phyloP scores from a whole-genome alignment of 2,329 filamentous ascomycete species.

The Harringtonia aguacate region DNA sequence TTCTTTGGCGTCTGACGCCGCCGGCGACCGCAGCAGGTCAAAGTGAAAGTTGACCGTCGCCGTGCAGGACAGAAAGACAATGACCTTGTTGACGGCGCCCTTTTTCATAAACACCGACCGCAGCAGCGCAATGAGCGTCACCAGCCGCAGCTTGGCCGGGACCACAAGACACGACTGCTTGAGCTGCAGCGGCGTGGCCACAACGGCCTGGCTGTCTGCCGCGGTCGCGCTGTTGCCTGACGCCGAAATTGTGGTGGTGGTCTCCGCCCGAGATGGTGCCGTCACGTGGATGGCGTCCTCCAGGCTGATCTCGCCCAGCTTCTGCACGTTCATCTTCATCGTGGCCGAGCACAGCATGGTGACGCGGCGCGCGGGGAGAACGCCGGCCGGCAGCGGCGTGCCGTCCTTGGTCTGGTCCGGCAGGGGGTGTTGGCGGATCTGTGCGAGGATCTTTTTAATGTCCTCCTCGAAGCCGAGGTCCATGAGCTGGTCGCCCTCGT shows the following conservation, averaged over 20 bases:
- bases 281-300: slow-evolving; percentile 86
- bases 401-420: slow-evolving; percentile 49
- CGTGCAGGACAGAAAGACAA: slow-evolving; percentile 92
- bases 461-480: slow-evolving; percentile 96
- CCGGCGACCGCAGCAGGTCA: slow-evolving; percentile 53
- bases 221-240: slow-evolving; percentile 25
- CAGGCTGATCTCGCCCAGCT: slow-evolving; percentile 86
- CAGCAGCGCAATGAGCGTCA: slow-evolving; percentile 74
- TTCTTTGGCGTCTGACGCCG: slow-evolving; percentile 18
- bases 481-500: slow-evolving; percentile 97
- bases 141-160: slow-evolving; percentile 80
- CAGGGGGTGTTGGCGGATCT: slow-evolving; percentile 56
- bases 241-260: slow-evolving; percentile 19
- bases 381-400: slow-evolving; percentile 40
- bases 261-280: slow-evolving; percentile 37
- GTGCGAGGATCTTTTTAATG: slow-evolving; percentile 73
- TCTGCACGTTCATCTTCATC: slow-evolving; percentile 95
- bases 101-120: slow-evolving; percentile 81
- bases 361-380: slow-evolving; percentile 64
- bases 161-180: slow-evolving; percentile 86
- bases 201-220: slow-evolving; percentile 46
- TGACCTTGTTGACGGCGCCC: slow-evolving; percentile 91
- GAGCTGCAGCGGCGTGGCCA: slow-evolving; percentile 80
- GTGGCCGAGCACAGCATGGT: slow-evolving; percentile 94
- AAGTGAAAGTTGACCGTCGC: slow-evolving; percentile 97